A percentile compares a stretch with the other conserved stretches of the same genome.
These are phyloP conservation scores for Phytophthora foliorum DNA, from an alignment of 352 stramenopile genomes.

Conservation along the genomic window DNA sequence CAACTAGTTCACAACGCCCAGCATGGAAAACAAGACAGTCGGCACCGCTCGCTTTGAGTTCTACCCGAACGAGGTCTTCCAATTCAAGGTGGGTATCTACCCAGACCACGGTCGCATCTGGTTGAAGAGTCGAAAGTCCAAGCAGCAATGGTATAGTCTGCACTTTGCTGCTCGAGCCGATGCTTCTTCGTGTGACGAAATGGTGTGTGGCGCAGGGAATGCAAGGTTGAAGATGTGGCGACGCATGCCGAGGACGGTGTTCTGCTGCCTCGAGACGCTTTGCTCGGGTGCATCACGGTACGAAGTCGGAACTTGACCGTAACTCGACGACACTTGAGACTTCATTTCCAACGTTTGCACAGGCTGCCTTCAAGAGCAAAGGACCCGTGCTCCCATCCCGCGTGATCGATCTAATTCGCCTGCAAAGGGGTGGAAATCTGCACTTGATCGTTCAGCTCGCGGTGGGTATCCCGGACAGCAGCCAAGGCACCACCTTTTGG, in stretches of 20 bases:
- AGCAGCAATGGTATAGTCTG: conserved; percentile 16
- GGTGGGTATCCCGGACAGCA: not conserved
- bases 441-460: conserved; percentile 2
- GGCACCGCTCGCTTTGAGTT: conserved; percentile 4
- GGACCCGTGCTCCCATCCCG: not conserved
- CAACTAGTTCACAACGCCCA: not conserved
- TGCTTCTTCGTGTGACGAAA: not conserved
- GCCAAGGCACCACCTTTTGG: not conserved
- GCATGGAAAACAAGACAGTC: not conserved
- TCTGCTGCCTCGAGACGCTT: not conserved
- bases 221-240: conserved; percentile 1
- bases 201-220: conserved; percentile 4
- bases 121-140: conserved; percentile 9
- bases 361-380: conserved; percentile 1
- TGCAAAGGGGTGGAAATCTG: not conserved
- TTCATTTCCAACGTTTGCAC: not conserved
- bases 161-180: not conserved
- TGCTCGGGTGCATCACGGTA: conserved; percentile 10
- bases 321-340: not conserved
- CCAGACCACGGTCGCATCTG: conserved; percentile 1
- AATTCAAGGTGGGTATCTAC: conserved; percentile 2
- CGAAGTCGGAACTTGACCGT: not conserved
- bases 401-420: not conserved
- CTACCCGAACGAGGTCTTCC: conserved; percentile 3
- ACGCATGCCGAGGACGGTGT: not conserved